phyloP scores from a whole-genome alignment of 208 protist genomes.

The Trypanosoma scelopori region DNA sequence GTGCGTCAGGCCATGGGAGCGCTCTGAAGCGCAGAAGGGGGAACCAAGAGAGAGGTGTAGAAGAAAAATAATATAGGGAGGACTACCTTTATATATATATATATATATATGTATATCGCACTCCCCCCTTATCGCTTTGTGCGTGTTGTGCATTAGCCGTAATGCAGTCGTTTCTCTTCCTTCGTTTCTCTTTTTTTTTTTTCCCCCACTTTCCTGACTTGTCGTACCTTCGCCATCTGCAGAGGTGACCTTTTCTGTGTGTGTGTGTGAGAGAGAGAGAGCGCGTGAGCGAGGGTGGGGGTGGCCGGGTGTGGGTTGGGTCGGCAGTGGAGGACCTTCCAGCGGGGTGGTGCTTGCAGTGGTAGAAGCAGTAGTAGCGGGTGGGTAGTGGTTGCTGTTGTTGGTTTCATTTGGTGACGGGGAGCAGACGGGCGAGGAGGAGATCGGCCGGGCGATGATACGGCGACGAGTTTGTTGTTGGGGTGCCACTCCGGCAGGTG shows the following conservation, averaged over 20 bases:
- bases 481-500: background rate
- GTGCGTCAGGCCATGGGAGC: constrained; percentile 38
- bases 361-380: background rate
- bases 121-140: no score
- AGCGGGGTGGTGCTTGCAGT: background rate
- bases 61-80: background rate
- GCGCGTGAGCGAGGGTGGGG: no score
- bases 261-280: background rate
- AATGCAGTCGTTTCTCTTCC: no score
- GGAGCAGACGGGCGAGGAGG: background rate
- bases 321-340: no score
- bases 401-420: background rate
- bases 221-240: no score
- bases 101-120: no score
- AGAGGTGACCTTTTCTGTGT: no score
- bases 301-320: no score
- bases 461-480: constrained; percentile 18
- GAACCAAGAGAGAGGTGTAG: background rate
- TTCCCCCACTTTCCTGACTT: no score
- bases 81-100: background rate
- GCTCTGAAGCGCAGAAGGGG: background rate
- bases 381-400: background rate
- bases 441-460: constrained; percentile 11
- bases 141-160: no score
- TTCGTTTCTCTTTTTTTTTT: constrained; percentile 13